Conservation (phyloP, 495 filamentous ascomycete species). For the Thermothielavioides terrestris region DNA sequence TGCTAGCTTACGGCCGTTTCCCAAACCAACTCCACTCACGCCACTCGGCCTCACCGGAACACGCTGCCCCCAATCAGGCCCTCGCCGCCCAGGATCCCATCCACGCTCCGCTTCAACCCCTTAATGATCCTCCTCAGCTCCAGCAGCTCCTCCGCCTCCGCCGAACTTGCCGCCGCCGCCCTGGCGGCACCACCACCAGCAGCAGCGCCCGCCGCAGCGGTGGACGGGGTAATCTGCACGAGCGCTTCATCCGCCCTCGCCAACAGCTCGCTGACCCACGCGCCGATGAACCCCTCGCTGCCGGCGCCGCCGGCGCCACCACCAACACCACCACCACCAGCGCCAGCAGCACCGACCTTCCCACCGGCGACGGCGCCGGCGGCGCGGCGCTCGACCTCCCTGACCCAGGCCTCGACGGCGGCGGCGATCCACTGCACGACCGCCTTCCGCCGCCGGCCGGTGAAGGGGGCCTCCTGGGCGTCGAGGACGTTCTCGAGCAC, state of each 20-base stretch:
- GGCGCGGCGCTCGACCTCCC: slow-evolving; percentile 33
- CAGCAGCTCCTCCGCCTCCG: slow-evolving; percentile 25
- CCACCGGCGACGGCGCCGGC: slow-evolving; percentile 10
- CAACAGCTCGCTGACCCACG: slow-evolving; percentile 37
- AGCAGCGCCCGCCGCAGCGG: not conserved
- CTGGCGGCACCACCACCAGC: slow-evolving; percentile 2
- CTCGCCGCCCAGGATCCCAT: slow-evolving; percentile 11
- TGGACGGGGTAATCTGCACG: slow-evolving; percentile 10
- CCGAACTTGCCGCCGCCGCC: not conserved
- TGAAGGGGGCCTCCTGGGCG: slow-evolving; percentile 75
- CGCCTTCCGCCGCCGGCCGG: slow-evolving; percentile 40
- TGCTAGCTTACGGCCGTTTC: too few relatives aligned
- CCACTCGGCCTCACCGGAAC: slow-evolving; percentile 11
- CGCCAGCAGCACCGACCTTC: not conserved
- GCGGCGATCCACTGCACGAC: slow-evolving; percentile 37
- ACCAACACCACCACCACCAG: not conserved
- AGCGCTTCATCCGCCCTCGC: slow-evolving; percentile 31
- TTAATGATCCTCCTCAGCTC: slow-evolving; percentile 14
- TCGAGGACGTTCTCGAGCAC: slow-evolving; percentile 80
- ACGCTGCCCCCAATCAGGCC: slow-evolving; percentile 15
- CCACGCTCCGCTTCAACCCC: slow-evolving; percentile 22
- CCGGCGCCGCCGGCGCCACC: slow-evolving; percentile 13
- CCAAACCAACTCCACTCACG: not conserved
- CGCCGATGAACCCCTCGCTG: slow-evolving; percentile 25
- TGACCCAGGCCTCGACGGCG: slow-evolving; percentile 33